These are phyloP conservation scores for Cicer cuneatum DNA, from an alignment of 306 rosid species.

Conservation along the genomic window DNA sequence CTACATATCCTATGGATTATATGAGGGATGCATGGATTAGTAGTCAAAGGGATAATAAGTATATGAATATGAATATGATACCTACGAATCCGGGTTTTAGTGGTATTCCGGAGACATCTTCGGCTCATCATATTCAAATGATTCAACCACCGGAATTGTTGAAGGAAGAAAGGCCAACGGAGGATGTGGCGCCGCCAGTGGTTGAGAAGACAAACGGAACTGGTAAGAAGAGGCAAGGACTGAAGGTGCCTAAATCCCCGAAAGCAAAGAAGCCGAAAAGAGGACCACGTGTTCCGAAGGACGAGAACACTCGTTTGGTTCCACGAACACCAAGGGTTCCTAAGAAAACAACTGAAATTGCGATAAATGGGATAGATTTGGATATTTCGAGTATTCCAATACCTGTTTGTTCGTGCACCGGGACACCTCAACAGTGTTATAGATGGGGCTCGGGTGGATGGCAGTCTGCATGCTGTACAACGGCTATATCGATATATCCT, in stretches of 20 bases:
- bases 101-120: conserved; percentile 68
- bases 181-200: conserved; percentile 56
- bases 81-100: conserved; percentile 63
- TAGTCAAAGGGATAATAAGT: conserved; percentile 68
- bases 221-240: conserved; percentile 73
- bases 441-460: conserved; percentile 99
- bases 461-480: conserved; percentile 99
- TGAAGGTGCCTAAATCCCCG: conserved; percentile 71
- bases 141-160: conserved; percentile 59
- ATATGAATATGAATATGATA: conserved; percentile 65
- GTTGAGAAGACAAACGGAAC: conserved; percentile 61
- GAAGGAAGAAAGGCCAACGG: conserved; percentile 68
- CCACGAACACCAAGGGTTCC: conserved; percentile 74
- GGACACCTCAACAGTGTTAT: conserved; percentile 86
- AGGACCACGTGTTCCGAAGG: conserved; percentile 68
- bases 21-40: conserved; percentile 86
- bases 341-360: conserved; percentile 79
- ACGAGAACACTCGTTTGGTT: conserved; percentile 58
- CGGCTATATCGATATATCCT: conserved; percentile 82
- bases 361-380: conserved; percentile 82
- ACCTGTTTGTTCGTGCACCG: conserved; percentile 96
- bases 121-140: conserved; percentile 69
- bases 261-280: conserved; percentile 82
- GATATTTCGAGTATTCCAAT: conserved; percentile 86
- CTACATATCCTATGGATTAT: conserved; percentile 67